Evolutionary conservation across 2,329 filamentous ascomycete genomes (phyloP).

Genomic region (Chalara sp.): DNA sequence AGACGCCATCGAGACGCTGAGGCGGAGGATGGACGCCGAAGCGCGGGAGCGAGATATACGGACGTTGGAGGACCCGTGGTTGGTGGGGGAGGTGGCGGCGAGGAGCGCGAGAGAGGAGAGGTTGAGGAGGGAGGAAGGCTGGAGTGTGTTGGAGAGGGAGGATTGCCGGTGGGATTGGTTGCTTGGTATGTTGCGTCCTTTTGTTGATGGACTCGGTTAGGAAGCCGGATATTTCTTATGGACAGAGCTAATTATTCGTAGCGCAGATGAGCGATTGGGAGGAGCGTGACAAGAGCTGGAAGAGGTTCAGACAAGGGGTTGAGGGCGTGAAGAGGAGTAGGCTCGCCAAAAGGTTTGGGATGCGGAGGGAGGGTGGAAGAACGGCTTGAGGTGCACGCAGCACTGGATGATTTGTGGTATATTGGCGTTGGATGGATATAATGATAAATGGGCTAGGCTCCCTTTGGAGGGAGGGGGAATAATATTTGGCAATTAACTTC

Average conservation of each 20-base stretch:
- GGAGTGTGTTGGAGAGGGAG: conserved; percentile 44
- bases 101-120: conserved; percentile 48
- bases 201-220: background rate
- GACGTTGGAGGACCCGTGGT: conserved; percentile 59
- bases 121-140: conserved; percentile 47
- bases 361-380: background rate
- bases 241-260: background rate
- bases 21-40: conserved; percentile 18
- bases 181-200: conserved; percentile 38
- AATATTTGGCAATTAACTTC: too few relatives aligned
- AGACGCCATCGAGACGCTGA: conserved; percentile 15
- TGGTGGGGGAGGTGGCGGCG: conserved; percentile 62
- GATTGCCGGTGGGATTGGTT: conserved; percentile 56
- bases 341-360: conserved; percentile 16
- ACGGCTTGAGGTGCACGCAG: background rate
- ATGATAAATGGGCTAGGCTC: too few relatives aligned
- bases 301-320: conserved; percentile 25
- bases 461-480: too few relatives aligned
- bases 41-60: conserved; percentile 8
- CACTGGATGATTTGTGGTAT: too few relatives aligned
- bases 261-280: conserved; percentile 37
- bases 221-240: background rate
- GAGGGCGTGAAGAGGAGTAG: conserved; percentile 16
- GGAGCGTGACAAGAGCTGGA: conserved; percentile 28
- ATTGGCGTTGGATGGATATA: too few relatives aligned